phyloP scores from a whole-genome alignment of 768 basidiomycete species.

The Pleurotus eryngii region DNA sequence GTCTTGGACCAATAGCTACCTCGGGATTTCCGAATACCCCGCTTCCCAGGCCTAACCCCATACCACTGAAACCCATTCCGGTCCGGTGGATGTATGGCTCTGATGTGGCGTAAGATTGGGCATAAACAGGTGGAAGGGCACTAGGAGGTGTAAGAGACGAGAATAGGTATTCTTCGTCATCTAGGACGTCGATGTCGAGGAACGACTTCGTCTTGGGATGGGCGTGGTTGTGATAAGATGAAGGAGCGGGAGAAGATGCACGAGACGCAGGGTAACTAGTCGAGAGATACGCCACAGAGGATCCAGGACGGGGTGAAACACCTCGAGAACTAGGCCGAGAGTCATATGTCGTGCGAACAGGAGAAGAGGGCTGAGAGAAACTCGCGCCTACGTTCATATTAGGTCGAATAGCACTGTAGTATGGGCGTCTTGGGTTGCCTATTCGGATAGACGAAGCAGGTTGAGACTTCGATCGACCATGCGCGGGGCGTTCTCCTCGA shows the following conservation, averaged over 20 bases:
- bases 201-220: slow-evolving; percentile 3
- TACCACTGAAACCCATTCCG: slow-evolving; percentile 2
- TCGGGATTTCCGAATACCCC: slow-evolving; percentile 5
- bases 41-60: neutral
- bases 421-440: slow-evolving; percentile 51
- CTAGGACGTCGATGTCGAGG: slow-evolving; percentile 3
- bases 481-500: slow-evolving; percentile 8
- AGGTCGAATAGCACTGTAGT: slow-evolving; percentile 50
- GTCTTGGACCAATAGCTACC: neutral
- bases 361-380: slow-evolving; percentile 3
- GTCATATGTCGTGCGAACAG: neutral
- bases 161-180: slow-evolving; percentile 5
- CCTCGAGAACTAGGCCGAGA: slow-evolving; percentile 1
- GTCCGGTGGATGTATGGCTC: neutral
- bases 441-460: slow-evolving; percentile 31
- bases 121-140: neutral
- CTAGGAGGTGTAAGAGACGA: slow-evolving; percentile 3
- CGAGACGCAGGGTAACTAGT: slow-evolving; percentile 1
- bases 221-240: neutral
- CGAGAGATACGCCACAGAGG: neutral
- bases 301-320: neutral
- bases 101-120: neutral
- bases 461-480: slow-evolving; percentile 21
- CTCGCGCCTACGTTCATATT: slow-evolving; percentile 22
- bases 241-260: slow-evolving; percentile 5